Base-by-base conservation (phyloP, 257 asterid species). In the Salvia rosmarinus region DNA sequence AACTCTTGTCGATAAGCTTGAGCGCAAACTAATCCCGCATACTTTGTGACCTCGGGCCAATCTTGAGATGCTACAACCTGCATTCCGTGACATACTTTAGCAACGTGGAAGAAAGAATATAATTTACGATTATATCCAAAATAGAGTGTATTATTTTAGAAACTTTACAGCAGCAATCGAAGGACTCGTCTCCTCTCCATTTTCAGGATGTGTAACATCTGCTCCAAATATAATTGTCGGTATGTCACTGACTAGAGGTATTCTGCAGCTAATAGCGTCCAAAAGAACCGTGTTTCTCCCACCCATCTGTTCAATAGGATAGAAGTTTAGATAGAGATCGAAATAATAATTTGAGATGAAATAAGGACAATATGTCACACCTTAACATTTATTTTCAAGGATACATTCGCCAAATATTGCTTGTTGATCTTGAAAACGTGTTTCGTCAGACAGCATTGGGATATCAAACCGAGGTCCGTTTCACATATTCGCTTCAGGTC, bases 21-120 rank as follows among this genome's bases (percentile, higher is more conserved):
- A 14, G 98, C 98, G 55, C 98, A 95, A 59, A 95, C 99, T 72
- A 92, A 78, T 14, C 99, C 99, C 0, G 99, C 99, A 39, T 95
- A 95, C 78, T 95, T 91, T 6, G 99, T 95, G 72, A 95, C 96
- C 83, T 95, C 99, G 1, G 99, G 99, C 99, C 99, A 95, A 82
- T 95, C 99, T 80, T 95, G 99, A 67, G 99, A 95, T n/a, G 99
- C 99, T 49, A 95, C 99, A 11, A 95, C 99, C 99, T 95, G 60
- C 20, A 80, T 72, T 56, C n/a, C 37, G n/a, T 9, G 12, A 19
- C 21, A 40, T 23, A 49, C 30, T 57, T 75, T 21, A 77, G 80
- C 72, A 65, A 75, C 30, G 3, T 14, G 2, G 56, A 12, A 66
- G n/a, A n/a, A n/a, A n/a, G 4, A 30, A 43, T 8, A 21, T 14